These are phyloP conservation scores for Harringtonia lauricola DNA, from an alignment of 2,329 filamentous ascomycete species.

Conservation along the genomic window DNA sequence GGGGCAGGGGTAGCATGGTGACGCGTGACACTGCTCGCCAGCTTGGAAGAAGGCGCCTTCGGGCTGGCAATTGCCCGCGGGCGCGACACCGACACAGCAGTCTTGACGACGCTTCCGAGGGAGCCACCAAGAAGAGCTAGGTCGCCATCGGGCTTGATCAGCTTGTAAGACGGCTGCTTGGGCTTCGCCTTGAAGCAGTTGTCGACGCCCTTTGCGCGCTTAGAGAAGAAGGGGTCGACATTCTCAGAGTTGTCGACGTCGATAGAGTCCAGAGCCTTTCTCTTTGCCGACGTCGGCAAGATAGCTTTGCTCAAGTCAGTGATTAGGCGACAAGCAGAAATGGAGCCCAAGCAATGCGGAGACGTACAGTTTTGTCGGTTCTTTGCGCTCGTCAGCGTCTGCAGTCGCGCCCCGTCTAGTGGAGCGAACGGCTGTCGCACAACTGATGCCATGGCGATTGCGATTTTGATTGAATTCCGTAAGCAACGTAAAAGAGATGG, in stretches of 20 bases:
- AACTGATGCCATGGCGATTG: slow-evolving; percentile 37
- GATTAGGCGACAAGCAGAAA: neutral
- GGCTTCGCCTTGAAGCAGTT: slow-evolving; percentile 32
- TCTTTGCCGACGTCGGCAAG: slow-evolving; percentile 37
- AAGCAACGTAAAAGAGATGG: neutral
- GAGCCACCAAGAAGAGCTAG: slow-evolving; percentile 16
- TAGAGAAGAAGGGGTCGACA: slow-evolving; percentile 48
- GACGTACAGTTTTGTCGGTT: slow-evolving; percentile 64
- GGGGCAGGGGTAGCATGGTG: neutral
- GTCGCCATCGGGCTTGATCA: slow-evolving; percentile 23
- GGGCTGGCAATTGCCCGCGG: slow-evolving; percentile 37
- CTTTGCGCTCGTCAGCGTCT: slow-evolving; percentile 63
- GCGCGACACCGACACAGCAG: slow-evolving; percentile 21
- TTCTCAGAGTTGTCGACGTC: slow-evolving; percentile 49
- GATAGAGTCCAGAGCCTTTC: slow-evolving; percentile 42
- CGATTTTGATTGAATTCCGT: neutral
- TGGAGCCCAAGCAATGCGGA: neutral
- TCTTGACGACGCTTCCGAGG: slow-evolving; percentile 19
- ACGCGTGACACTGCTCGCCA: slow-evolving; percentile 22
- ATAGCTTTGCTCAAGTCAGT: slow-evolving; percentile 25
- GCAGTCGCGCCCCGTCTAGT: slow-evolving; percentile 56
- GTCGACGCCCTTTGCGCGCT: slow-evolving; percentile 44
- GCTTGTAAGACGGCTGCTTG: slow-evolving; percentile 36
- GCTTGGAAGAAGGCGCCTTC: slow-evolving; percentile 37
- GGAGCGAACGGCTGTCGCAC: slow-evolving; percentile 66